These are phyloP conservation scores for Leishmania braziliensis DNA, from an alignment of 208 protist genomes.

Conservation along the genomic window DNA sequence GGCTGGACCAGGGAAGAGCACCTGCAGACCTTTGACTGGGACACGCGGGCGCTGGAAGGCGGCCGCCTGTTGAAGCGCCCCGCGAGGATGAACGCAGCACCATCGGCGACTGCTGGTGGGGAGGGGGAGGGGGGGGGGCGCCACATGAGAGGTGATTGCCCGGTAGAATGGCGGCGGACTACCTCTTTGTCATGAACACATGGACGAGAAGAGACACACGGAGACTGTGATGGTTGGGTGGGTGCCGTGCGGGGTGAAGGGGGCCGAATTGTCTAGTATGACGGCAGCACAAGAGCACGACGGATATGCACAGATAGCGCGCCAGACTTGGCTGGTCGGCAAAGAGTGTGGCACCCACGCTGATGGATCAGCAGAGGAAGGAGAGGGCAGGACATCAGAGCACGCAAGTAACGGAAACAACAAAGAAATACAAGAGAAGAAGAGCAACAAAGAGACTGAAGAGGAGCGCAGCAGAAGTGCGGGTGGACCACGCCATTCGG, in stretches of 20 bases:
- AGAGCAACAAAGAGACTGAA: neutral
- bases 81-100: neutral
- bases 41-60: neutral
- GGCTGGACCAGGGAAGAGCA: slow-evolving; percentile 11
- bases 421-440: neutral
- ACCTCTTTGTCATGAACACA: neutral
- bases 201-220: neutral
- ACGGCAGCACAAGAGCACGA: neutral
- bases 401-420: neutral
- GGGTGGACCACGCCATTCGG: neutral
- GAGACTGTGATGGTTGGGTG: neutral
- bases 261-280: too few species aligned
- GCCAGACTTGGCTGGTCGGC: neutral
- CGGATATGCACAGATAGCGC: neutral
- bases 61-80: neutral
- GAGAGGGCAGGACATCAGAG: neutral
- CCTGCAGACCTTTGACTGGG: slow-evolving; percentile 13
- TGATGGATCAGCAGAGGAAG: neutral
- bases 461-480: neutral
- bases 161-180: neutral
- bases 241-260: neutral
- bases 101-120: neutral
- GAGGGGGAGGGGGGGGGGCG: too few species aligned
- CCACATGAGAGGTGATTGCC: neutral
- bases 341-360: neutral